A percentile compares a stretch with the other conserved stretches of the same genome.
phyloP scores from a whole-genome alignment of 1,284 basidiomycete species.

The Athelia psychrophila region DNA sequence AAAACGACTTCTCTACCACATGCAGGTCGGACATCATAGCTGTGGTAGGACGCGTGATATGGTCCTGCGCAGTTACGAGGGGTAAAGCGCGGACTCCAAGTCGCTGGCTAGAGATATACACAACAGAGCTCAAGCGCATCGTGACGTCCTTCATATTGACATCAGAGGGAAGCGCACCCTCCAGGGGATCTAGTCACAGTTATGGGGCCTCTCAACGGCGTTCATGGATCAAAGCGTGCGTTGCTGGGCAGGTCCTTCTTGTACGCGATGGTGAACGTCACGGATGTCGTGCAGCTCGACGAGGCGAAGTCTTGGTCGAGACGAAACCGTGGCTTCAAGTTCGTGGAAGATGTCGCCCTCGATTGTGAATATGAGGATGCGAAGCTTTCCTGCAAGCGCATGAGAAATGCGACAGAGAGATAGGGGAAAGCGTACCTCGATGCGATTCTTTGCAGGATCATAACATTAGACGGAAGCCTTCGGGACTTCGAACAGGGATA shows the following conservation, averaged over 20 bases:
- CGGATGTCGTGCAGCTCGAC: slow-evolving; percentile 40
- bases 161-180: slow-evolving; percentile 30
- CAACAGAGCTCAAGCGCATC: slow-evolving; percentile 34
- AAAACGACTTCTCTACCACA: slow-evolving; percentile 20
- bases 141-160: slow-evolving; percentile 39
- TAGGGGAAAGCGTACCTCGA: slow-evolving; percentile 27
- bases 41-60: slow-evolving; percentile 27
- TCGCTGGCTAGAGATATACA: slow-evolving; percentile 20
- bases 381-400: slow-evolving; percentile 14
- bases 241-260: slow-evolving; percentile 44
- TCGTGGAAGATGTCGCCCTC: slow-evolving; percentile 44
- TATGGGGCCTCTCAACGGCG: slow-evolving; percentile 40
- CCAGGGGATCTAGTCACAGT: slow-evolving; percentile 32
- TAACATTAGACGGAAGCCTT: slow-evolving; percentile 46
- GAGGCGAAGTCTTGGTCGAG: slow-evolving; percentile 31
- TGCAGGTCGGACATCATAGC: slow-evolving; percentile 35
- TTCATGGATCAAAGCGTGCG: slow-evolving; percentile 40
- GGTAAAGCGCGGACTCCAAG: slow-evolving; percentile 15
- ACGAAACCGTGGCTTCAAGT: slow-evolving; percentile 32
- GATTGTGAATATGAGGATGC: slow-evolving; percentile 37
- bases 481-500: slow-evolving; percentile 62
- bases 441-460: slow-evolving; percentile 35
- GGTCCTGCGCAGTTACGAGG: slow-evolving; percentile 15
- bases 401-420: not conserved
- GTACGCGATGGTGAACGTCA: slow-evolving; percentile 39